Conservation (phyloP, 164 flowering plant genomes). For the Sextonia rubra region DNA sequence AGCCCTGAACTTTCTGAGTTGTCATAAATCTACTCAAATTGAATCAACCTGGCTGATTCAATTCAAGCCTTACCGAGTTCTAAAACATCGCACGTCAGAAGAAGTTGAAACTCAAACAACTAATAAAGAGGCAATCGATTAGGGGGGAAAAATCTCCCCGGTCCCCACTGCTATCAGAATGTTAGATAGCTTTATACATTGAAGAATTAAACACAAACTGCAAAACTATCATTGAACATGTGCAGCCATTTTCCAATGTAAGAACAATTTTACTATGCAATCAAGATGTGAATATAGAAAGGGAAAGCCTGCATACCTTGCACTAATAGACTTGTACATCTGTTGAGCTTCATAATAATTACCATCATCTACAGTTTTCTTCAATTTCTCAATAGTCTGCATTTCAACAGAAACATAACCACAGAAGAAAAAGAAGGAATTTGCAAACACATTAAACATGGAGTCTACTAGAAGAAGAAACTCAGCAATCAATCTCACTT, state of each 20-base stretch:
- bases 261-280: background rate
- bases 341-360: slow-evolving; percentile 88
- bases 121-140: too few relatives aligned
- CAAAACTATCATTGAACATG: background rate
- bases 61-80: too few relatives aligned
- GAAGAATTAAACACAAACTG: background rate
- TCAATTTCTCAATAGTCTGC: slow-evolving; percentile 75
- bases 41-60: too few relatives aligned
- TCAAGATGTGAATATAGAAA: background rate
- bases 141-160: background rate
- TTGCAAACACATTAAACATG: background rate
- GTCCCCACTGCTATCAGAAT: background rate
- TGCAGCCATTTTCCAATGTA: background rate
- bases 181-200: background rate
- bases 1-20: too few relatives aligned
- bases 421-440: background rate
- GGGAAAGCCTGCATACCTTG: slow-evolving; percentile 39
- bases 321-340: slow-evolving; percentile 77
- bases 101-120: background rate
- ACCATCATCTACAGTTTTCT: slow-evolving; percentile 58
- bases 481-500: too few relatives aligned
- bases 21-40: too few relatives aligned
- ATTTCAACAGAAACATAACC: background rate
- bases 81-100: too few relatives aligned
- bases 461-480: background rate